Base-by-base conservation (phyloP, 2,329 filamentous ascomycete genomes). In the Fusarium dimerum region DNA sequence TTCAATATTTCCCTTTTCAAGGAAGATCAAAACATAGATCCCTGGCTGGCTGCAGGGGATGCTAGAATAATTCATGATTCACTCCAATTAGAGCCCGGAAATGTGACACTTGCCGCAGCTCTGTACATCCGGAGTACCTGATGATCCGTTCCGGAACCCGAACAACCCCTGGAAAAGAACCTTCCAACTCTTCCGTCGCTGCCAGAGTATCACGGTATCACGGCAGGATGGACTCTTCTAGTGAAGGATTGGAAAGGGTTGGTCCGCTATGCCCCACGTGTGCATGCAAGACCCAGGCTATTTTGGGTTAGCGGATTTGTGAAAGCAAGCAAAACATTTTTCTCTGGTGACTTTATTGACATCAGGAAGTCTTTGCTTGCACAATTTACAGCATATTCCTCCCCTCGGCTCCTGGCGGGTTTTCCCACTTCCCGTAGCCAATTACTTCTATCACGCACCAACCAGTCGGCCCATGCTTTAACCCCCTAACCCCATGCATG, bases 1-100 rank as follows among this genome's bases (percentile, higher is more conserved):
- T 38, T 44, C 20, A 43, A 51, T 44, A 39, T 51, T 26, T 51
- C 39, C 43, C 43, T 47, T 46, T 49, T 30, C 48, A 42, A 45
- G 36, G 40, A 51, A 29, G 42, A 15, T 29, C 45, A 43, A 47
- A 30, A 38, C 40, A 40, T 45, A 48, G 39, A 41, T 41, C 43
- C 39, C 51, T 52, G 46, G 20, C 20, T 56, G 51, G 55, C 51
- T 41, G 42, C 54, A 51, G 39, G 13, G 7, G 40, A 26, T 26
- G 40, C 50, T 53, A 46, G 54, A 47, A 49, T 36, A 20, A 18
- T 30, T 20, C 48, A 26, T 26, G 20, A 26, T 36, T 5, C 13
- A 36, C 5, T 41, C 54, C 59, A 62, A 62, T 62, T 51, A 62
- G 43, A 41, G 48, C 49, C 18, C 40, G 32, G 42, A 47, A 13